Conservation (phyloP, 2,329 filamentous ascomycete genomes). For the Exophiala spinifera region DNA sequence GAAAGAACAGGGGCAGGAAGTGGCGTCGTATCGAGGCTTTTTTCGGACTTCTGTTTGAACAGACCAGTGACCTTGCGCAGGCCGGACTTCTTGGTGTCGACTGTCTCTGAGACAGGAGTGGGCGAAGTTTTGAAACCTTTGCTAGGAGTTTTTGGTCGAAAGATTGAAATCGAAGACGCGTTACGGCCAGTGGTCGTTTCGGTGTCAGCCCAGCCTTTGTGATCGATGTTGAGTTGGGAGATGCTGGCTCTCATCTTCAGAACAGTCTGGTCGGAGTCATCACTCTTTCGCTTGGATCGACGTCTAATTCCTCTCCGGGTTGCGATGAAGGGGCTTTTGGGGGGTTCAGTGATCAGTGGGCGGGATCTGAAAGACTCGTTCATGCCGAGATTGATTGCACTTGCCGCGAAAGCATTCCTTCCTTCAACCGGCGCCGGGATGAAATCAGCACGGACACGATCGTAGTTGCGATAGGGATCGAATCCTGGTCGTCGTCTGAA, state of each 20-base stretch:
- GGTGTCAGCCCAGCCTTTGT: conserved; percentile 7
- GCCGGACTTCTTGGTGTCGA: conserved; percentile 18
- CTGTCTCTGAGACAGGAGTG: conserved; percentile 11
- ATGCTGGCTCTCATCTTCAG: conserved; percentile 9
- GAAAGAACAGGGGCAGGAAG: no score
- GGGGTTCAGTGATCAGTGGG: neutral
- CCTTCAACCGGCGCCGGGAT: neutral
- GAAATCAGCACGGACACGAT: neutral
- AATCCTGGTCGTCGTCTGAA: neutral
- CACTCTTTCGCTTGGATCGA: conserved; percentile 1
- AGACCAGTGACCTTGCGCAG: conserved; percentile 25
- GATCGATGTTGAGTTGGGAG: conserved; percentile 9
- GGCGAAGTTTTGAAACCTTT: conserved; percentile 11
- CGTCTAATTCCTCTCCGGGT: neutral
- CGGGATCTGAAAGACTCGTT: conserved; percentile 2
- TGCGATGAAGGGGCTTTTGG: neutral
- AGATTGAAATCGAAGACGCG: conserved; percentile 10
- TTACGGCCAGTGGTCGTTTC: conserved; percentile 5
- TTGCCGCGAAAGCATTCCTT: conserved; percentile 8
- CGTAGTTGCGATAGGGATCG: neutral
- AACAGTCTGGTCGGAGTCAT: conserved; percentile 2
- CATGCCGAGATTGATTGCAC: conserved; percentile 2
- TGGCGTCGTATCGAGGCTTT: neutral
- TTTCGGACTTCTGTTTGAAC: conserved; percentile 23
- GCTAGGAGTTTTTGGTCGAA: conserved; percentile 4